Conservation (phyloP, 805 yeast species). For the Brettanomyces naardenensis region DNA sequence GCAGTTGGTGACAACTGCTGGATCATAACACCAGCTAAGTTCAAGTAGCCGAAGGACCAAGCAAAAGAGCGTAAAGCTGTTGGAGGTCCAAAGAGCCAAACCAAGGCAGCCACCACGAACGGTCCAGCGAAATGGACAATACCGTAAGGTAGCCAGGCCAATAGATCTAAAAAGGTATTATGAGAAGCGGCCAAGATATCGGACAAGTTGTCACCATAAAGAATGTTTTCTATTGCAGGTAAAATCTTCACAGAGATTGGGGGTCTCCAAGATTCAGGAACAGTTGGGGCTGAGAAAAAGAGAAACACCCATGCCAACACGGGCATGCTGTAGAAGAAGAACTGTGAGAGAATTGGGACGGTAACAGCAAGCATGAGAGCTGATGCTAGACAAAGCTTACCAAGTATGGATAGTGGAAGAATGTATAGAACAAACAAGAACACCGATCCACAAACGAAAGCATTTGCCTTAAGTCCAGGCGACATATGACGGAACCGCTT, state of each 20-base stretch:
- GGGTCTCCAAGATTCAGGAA: slow-evolving; percentile 71
- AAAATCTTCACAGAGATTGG: slow-evolving; percentile 82
- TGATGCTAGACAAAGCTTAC: slow-evolving; percentile 26
- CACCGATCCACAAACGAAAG: slow-evolving; percentile 35
- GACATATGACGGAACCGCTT: slow-evolving; percentile 15
- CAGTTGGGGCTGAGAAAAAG: slow-evolving; percentile 68
- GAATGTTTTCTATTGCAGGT: slow-evolving; percentile 86
- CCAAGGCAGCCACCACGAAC: slow-evolving; percentile 68
- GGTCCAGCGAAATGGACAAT: slow-evolving; percentile 81
- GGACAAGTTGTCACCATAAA: slow-evolving; percentile 86
- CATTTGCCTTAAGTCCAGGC: slow-evolving; percentile 33
- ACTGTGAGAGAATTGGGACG: slow-evolving; percentile 75
- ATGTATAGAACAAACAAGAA: slow-evolving; percentile 50
- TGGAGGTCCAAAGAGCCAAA: slow-evolving; percentile 88
- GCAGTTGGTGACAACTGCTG: slow-evolving; percentile 87
- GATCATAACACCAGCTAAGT: slow-evolving; percentile 69
- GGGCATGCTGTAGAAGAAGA: slow-evolving; percentile 77
- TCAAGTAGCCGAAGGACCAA: slow-evolving; percentile 92
- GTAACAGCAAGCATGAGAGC: slow-evolving; percentile 40
- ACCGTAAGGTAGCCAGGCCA: slow-evolving; percentile 95
- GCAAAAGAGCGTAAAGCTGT: slow-evolving; percentile 75
- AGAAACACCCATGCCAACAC: slow-evolving; percentile 80
- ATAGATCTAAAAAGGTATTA: slow-evolving; percentile 57
- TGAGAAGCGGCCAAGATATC: slow-evolving; percentile 73
- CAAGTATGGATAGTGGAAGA: slow-evolving; percentile 45